Evolutionary conservation across 805 yeast genomes (phyloP).

Genomic region (Sugiyamaella floridensis): DNA sequence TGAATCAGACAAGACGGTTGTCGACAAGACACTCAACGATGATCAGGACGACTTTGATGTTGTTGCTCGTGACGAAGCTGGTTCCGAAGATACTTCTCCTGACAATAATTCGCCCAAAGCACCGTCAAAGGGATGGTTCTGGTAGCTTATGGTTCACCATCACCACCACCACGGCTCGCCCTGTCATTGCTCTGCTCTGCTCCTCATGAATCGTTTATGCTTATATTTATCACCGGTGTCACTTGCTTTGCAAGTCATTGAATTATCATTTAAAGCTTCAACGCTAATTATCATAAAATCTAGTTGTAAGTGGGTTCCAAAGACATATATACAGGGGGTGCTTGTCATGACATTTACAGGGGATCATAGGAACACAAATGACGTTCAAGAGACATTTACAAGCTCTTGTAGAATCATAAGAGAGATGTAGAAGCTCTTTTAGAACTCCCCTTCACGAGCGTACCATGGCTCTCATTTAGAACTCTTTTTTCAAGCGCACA

Average conservation of each 20-base stretch:
- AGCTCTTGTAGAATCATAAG: too few relatives aligned
- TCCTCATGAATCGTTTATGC: not conserved
- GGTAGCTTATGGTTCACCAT: slow-evolving; percentile 1
- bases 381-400: too few relatives aligned
- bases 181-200: too few relatives aligned
- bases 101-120: not conserved
- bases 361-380: too few relatives aligned
- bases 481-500: too few relatives aligned
- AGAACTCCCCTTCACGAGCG: too few relatives aligned
- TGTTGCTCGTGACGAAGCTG: slow-evolving; percentile 18
- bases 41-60: slow-evolving; percentile 18
- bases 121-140: slow-evolving; percentile 12
- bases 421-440: too few relatives aligned
- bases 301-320: not conserved
- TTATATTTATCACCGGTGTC: not conserved
- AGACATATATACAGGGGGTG: not conserved
- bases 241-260: not conserved
- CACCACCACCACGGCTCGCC: too few relatives aligned
- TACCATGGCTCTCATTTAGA: too few relatives aligned
- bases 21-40: not conserved
- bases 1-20: slow-evolving; percentile 3
- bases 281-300: not conserved
- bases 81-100: slow-evolving; percentile 4
- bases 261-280: too few relatives aligned
- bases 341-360: too few relatives aligned